Conservation (phyloP, 495 filamentous ascomycete genomes). For the Aspergillus campestris region DNA sequence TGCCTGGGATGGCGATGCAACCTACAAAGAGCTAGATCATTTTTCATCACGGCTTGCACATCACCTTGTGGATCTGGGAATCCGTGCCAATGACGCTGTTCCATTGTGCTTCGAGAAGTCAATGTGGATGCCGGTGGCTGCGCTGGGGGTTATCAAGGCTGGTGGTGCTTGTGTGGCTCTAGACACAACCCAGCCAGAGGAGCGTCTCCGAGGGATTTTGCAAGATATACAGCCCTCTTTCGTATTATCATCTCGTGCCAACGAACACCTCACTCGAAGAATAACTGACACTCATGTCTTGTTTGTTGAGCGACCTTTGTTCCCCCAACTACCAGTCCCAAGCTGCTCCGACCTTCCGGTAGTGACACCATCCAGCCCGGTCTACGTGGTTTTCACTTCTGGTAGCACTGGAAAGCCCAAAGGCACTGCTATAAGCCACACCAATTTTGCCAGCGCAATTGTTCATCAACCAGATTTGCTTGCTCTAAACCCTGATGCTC, state of each 20-base stretch:
- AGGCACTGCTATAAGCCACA: not conserved
- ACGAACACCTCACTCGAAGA: too few species aligned
- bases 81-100: constrained; percentile 23
- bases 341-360: too few species aligned
- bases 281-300: too few species aligned
- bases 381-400: constrained; percentile 27
- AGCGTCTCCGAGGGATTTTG: constrained; percentile 31
- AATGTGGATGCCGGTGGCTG: constrained; percentile 25
- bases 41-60: constrained; percentile 7
- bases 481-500: constrained; percentile 8
- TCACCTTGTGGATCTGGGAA: constrained; percentile 22
- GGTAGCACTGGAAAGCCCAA: constrained; percentile 29
- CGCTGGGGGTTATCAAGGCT: constrained; percentile 38
- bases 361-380: not conserved
- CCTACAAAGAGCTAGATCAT: constrained; percentile 12
- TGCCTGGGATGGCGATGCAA: constrained; percentile 12
- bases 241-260: too few species aligned
- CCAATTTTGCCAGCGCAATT: too few species aligned
- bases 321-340: too few species aligned
- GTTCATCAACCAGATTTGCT: not conserved
- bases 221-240: too few species aligned
- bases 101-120: constrained; percentile 41
- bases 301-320: too few species aligned
- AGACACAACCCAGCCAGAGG: constrained; percentile 35
- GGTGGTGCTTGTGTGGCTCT: constrained; percentile 38